Evolutionary conservation across 2,329 filamentous ascomycete species (phyloP).

Genomic region (Trichoderma endophyticum): DNA sequence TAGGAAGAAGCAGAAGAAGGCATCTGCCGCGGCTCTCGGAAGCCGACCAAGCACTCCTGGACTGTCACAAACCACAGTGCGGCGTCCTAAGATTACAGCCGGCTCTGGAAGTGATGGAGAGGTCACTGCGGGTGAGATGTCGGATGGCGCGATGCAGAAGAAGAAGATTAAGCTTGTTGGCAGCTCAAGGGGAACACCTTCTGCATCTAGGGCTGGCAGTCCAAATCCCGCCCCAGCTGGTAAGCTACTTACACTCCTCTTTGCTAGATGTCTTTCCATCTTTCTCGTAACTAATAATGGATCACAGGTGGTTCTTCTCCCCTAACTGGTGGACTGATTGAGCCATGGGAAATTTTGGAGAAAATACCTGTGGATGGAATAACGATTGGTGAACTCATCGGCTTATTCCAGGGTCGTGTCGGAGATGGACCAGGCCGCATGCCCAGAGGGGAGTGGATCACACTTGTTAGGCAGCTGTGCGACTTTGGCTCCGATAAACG

Average conservation of each 20-base stretch:
- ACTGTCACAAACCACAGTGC: conserved; percentile 42
- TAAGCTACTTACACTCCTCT: conserved; percentile 27
- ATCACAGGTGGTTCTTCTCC: conserved; percentile 35
- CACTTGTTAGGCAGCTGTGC: conserved; percentile 55
- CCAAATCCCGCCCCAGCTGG: conserved; percentile 46
- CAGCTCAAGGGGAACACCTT: conserved; percentile 49
- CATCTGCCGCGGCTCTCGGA: conserved; percentile 45
- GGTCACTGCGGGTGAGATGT: conserved; percentile 65
- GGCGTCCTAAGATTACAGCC: conserved; percentile 44
- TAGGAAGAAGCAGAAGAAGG: conserved; percentile 73
- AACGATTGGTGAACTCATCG: conserved; percentile 51
- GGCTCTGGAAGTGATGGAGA: conserved; percentile 71
- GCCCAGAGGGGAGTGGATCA: conserved; percentile 54
- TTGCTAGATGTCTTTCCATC: not conserved
- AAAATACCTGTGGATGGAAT: conserved; percentile 55
- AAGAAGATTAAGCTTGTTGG: conserved; percentile 57
- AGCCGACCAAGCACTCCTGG: conserved; percentile 55
- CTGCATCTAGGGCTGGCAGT: conserved; percentile 60
- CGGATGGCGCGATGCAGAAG: conserved; percentile 49
- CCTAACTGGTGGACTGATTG: conserved; percentile 35
- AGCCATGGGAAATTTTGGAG: conserved; percentile 52
- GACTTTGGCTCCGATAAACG: conserved; percentile 55
- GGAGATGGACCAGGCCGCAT: conserved; percentile 51
- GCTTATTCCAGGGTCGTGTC: conserved; percentile 52
- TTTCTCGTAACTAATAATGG: conserved; percentile 1